Percentiles rank a stretch among this genome's conserved stretches.
These are phyloP conservation scores for Phalaenopsis equestris DNA, from an alignment of 106 monocot species.

Conservation along the genomic window DNA sequence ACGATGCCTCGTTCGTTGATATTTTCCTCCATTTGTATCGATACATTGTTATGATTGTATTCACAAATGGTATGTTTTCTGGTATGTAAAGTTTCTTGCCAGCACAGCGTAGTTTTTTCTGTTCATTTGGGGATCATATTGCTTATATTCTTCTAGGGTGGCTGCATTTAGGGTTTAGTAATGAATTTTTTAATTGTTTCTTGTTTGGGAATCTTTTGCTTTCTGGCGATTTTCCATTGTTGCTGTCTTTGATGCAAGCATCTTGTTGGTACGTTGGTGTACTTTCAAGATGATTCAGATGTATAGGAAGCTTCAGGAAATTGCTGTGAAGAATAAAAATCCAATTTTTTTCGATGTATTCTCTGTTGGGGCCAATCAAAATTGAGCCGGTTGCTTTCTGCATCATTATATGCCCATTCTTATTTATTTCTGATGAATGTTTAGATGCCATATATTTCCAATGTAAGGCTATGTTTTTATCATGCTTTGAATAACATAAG, in stretches of 20 bases:
- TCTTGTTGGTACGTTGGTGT: background rate
- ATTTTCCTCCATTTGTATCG: background rate
- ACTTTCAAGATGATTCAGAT: background rate
- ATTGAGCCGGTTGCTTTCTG: background rate
- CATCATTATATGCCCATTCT: background rate
- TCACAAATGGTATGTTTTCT: background rate
- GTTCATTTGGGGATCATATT: background rate
- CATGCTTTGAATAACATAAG: background rate
- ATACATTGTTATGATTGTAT: background rate
- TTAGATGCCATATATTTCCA: background rate
- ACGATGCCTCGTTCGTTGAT: background rate
- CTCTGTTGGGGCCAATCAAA: too few relatives aligned
- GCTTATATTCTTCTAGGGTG: background rate
- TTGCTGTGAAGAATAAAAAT: background rate
- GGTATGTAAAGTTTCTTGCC: background rate
- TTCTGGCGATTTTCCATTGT: background rate
- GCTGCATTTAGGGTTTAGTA: background rate
- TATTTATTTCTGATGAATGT: background rate
- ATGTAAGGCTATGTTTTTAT: background rate
- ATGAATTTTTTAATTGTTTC: background rate
- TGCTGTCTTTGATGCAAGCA: background rate
- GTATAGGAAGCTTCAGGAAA: background rate
- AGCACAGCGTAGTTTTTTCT: background rate
- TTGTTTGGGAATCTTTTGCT: background rate
- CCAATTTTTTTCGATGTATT: too few relatives aligned